These are phyloP conservation scores for Roridomyces roridus DNA, from an alignment of 768 basidiomycete genomes.

Conservation along the genomic window DNA sequence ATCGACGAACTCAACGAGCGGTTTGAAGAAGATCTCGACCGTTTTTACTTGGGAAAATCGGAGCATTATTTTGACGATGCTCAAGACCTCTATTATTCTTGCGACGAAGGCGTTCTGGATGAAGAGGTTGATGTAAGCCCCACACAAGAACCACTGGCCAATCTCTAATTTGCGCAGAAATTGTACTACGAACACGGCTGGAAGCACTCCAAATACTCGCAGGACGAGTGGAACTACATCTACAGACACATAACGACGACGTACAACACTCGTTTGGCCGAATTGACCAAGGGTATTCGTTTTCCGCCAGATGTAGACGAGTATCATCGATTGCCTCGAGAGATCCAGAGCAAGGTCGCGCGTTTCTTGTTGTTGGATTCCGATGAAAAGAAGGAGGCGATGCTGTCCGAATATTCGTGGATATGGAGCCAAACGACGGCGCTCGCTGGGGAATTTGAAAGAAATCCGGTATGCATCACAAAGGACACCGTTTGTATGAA, in stretches of 20 bases:
- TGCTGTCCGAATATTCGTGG: constrained; percentile 58
- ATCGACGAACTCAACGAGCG: constrained; percentile 36
- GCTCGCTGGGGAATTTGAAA: constrained; percentile 44
- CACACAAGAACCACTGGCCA: background rate
- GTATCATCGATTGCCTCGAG: constrained; percentile 41
- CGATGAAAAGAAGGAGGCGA: constrained; percentile 46
- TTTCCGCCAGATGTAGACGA: constrained; percentile 44
- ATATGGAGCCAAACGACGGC: constrained; percentile 53
- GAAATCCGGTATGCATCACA: constrained; percentile 33
- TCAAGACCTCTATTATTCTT: constrained; percentile 37
- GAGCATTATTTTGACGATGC: constrained; percentile 43
- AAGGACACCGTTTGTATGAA: background rate
- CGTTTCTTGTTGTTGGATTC: constrained; percentile 45
- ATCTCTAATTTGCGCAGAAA: background rate
- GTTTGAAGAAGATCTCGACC: constrained; percentile 42
- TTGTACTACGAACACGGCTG: background rate
- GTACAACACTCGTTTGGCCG: constrained; percentile 37
- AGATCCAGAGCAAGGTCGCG: constrained; percentile 56
- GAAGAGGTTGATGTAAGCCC: constrained; percentile 29
- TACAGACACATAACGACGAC: constrained; percentile 27
- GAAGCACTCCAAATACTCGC: constrained; percentile 36
- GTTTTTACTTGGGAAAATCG: constrained; percentile 42
- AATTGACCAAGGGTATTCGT: constrained; percentile 32
- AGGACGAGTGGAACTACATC: constrained; percentile 36
- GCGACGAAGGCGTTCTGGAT: constrained; percentile 35